A percentile compares a stretch with the other conserved stretches of the same genome.
Evolutionary conservation across 225 moss, liverwort and hornwort species (phyloP).

Genomic region (Bryoerythrophyllum caledonicum): DNA sequence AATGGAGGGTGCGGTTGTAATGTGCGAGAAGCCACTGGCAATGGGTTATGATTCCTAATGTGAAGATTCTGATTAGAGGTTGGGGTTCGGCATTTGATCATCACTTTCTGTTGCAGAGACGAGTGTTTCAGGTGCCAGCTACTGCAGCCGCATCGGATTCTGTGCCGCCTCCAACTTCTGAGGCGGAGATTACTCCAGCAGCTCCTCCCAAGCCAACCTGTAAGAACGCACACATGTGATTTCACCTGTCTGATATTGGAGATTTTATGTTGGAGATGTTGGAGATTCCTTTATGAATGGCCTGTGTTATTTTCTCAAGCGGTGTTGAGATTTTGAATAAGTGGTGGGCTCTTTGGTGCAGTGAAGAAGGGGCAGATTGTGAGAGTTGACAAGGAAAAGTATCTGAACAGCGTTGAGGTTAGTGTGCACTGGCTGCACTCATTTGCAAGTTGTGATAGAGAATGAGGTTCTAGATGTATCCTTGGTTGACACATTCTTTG

Average conservation of each 20-base stretch:
- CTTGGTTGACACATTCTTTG: too few species aligned
- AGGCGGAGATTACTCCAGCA: constrained; percentile 39
- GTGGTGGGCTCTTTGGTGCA: constrained; percentile 39
- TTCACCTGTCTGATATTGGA: neutral
- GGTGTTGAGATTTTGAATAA: constrained; percentile 8
- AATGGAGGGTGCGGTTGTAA: neutral
- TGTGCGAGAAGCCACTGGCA: too few species aligned
- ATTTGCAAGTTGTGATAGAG: neutral
- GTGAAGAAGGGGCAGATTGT: constrained; percentile 97
- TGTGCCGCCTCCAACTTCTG: constrained; percentile 44
- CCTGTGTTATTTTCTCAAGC: too few species aligned
- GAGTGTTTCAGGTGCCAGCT: constrained; percentile 37
- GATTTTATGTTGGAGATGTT: too few species aligned
- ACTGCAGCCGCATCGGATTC: constrained; percentile 34
- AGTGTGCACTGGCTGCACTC: constrained; percentile 29
- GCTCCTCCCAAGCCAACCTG: constrained; percentile 51
- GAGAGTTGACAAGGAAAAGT: constrained; percentile 91
- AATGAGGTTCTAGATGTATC: too few species aligned
- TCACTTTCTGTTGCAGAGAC: constrained; percentile 29
- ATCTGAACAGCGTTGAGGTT: constrained; percentile 84
- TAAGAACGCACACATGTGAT: constrained; percentile 16
- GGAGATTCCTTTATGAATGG: too few species aligned
- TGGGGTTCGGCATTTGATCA: neutral
- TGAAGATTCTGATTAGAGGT: neutral
- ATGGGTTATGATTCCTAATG: neutral